A percentile compares a stretch with the other conserved stretches of the same genome.
phyloP scores from a whole-genome alignment of 768 basidiomycete species.

The Amanita brunnescens region DNA sequence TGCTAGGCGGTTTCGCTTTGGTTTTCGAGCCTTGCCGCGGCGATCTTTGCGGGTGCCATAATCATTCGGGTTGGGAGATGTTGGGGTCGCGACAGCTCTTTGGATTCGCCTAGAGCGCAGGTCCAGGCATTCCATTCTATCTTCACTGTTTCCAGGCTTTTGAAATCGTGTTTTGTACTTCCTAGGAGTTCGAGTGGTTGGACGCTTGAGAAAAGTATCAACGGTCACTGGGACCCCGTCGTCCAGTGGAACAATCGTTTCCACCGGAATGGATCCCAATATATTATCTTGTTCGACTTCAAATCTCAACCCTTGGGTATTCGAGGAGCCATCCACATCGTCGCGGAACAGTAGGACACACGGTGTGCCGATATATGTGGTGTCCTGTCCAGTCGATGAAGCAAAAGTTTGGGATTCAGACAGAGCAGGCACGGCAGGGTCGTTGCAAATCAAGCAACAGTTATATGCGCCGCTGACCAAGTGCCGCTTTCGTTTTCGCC shows the following conservation, averaged over 20 bases:
- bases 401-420: neutral
- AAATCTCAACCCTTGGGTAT: too few species aligned
- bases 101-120: neutral
- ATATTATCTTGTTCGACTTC: too few species aligned
- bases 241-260: neutral
- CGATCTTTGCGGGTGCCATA: neutral
- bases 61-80: too few species aligned
- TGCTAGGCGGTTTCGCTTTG: neutral
- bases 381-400: too few species aligned
- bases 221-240: neutral
- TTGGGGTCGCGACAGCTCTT: neutral
- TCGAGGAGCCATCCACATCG: too few species aligned
- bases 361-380: too few species aligned
- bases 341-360: too few species aligned
- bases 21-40: neutral
- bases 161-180: neutral
- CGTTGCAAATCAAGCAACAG: neutral
- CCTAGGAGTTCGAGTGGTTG: neutral
- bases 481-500: conserved; percentile 4
- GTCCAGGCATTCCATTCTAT: neutral
- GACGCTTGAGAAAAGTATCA: neutral
- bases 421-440: neutral
- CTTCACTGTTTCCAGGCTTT: neutral
- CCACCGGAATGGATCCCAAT: neutral
- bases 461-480: neutral